Conservation (phyloP, 2,329 filamentous ascomycete genomes). For the Lanzia echinophila region DNA sequence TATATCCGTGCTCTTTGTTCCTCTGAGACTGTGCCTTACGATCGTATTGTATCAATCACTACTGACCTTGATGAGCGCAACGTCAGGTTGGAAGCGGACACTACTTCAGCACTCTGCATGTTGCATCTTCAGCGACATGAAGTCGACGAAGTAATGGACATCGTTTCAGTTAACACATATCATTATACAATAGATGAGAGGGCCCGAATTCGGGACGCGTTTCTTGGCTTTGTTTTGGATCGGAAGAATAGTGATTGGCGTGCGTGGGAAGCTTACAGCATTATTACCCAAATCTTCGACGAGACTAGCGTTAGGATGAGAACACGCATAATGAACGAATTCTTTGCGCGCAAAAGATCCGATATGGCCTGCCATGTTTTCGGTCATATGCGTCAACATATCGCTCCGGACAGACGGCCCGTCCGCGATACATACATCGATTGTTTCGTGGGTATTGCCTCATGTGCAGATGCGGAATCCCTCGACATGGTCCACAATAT, state of each 20-base stretch:
- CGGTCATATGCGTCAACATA: constrained; percentile 84
- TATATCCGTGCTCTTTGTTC: constrained; percentile 64
- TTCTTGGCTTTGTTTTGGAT: constrained; percentile 64
- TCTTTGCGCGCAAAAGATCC: constrained; percentile 68
- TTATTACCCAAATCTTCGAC: constrained; percentile 58
- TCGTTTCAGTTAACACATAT: constrained; percentile 68
- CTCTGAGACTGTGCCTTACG: constrained; percentile 55
- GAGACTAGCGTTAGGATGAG: constrained; percentile 61
- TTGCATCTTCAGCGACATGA: constrained; percentile 72
- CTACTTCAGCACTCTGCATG: constrained; percentile 65
- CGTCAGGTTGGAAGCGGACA: constrained; percentile 64
- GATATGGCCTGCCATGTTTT: constrained; percentile 87
- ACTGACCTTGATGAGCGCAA: constrained; percentile 65
- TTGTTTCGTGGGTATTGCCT: constrained; percentile 70
- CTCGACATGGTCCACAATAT: constrained; percentile 81
- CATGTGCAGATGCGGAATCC: constrained; percentile 52
- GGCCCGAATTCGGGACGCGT: constrained; percentile 54
- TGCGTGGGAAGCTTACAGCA: constrained; percentile 59
- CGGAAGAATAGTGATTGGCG: constrained; percentile 53
- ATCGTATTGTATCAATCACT: constrained; percentile 65
- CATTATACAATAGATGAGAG: constrained; percentile 67
- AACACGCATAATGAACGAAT: constrained; percentile 69
- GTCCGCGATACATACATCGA: constrained; percentile 67
- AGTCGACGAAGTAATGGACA: constrained; percentile 70
- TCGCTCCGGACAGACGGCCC: constrained; percentile 56